phyloP scores from a whole-genome alignment of 495 filamentous ascomycete genomes.

The Talaromyces thailandensis region DNA sequence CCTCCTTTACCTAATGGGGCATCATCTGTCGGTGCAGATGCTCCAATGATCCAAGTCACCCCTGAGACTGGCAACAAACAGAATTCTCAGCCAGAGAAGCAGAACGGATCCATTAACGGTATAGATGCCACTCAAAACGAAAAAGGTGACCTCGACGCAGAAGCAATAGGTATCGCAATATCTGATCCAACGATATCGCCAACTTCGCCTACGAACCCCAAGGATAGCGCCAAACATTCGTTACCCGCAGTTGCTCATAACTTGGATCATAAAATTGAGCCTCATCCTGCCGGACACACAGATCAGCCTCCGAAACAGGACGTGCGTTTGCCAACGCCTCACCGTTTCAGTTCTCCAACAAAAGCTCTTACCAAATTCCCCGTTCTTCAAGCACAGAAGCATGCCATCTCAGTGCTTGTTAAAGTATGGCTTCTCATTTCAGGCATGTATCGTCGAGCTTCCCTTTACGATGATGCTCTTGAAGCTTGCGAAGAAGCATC shows the following conservation, averaged over 20 bases:
- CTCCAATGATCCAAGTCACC: slow-evolving; percentile 42
- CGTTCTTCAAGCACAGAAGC: slow-evolving; percentile 37
- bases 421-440: slow-evolving; percentile 85
- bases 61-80: slow-evolving; percentile 19
- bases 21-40: slow-evolving; percentile 12
- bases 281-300: slow-evolving; percentile 34
- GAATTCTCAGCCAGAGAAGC: background rate
- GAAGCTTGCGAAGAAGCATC: slow-evolving; percentile 76
- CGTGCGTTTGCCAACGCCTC: slow-evolving; percentile 34
- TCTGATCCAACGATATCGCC: slow-evolving; percentile 14
- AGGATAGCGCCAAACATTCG: slow-evolving; percentile 27
- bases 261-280: slow-evolving; percentile 29
- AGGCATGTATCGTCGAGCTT: slow-evolving; percentile 75
- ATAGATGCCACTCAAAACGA: background rate
- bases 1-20: slow-evolving; percentile 13
- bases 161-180: slow-evolving; percentile 36
- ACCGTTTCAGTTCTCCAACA: slow-evolving; percentile 38
- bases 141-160: slow-evolving; percentile 8
- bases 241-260: slow-evolving; percentile 43
- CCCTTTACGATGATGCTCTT: slow-evolving; percentile 64
- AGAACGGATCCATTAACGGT: slow-evolving; percentile 5
- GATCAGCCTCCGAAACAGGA: slow-evolving; percentile 45
- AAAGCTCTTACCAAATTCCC: slow-evolving; percentile 28
- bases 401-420: slow-evolving; percentile 54
- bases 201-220: slow-evolving; percentile 4